A percentile compares a stretch with the other conserved stretches of the same genome.
Conservation (phyloP, 140 eudicot species). For the Bidens hawaiensis region DNA sequence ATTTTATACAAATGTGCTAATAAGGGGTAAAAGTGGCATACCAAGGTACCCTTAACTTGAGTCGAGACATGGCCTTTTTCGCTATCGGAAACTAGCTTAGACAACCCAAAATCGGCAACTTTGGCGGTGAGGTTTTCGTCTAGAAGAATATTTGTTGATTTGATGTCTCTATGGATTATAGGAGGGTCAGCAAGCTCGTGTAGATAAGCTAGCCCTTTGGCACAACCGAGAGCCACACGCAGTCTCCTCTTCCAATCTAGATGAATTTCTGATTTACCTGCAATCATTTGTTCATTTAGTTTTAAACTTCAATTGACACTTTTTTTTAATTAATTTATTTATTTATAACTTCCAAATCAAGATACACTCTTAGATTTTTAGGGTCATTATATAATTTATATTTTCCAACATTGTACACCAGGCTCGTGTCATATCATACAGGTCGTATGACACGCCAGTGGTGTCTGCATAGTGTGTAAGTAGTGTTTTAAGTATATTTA, state of each 20-base stretch:
- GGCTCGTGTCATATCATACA: no score
- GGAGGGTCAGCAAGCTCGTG: slow-evolving; percentile 99
- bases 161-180: slow-evolving; percentile 88
- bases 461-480: no score
- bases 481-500: no score
- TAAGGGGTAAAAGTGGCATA: slow-evolving; percentile 21
- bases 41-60: slow-evolving; percentile 99
- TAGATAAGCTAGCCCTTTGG: slow-evolving; percentile 84
- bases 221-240: slow-evolving; percentile 80
- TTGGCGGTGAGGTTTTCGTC: slow-evolving; percentile 90
- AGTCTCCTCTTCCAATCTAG: slow-evolving; percentile 92
- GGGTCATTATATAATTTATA: no score
- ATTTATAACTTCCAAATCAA: neutral
- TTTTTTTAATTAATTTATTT: no score
- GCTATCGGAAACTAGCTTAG: slow-evolving; percentile 74
- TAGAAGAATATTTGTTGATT: slow-evolving; percentile 80
- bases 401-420: no score
- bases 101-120: slow-evolving; percentile 96
- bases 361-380: no score
- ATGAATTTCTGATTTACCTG: slow-evolving; percentile 72
- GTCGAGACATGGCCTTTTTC: slow-evolving; percentile 93
- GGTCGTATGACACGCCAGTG: no score
- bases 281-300: slow-evolving; percentile 2
- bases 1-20: neutral
- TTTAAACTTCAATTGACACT: no score